Conservation (phyloP, 2,329 filamentous ascomycete genomes). For the Pestalotiopsis sp. region DNA sequence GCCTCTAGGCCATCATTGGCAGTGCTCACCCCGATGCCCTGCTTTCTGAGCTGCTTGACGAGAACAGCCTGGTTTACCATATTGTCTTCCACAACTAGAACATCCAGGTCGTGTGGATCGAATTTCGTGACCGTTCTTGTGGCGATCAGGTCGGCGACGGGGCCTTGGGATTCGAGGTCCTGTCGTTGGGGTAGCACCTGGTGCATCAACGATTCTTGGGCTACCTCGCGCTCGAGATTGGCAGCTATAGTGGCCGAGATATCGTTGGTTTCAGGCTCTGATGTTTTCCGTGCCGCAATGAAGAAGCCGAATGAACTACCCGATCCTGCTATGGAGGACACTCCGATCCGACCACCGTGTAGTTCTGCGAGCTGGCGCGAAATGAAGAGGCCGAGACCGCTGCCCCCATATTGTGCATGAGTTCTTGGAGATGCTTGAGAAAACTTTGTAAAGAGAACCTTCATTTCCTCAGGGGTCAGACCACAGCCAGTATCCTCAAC, state of each 20-base stretch:
- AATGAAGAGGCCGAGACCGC: conserved; percentile 66
- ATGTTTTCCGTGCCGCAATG: conserved; percentile 54
- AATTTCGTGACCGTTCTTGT: conserved; percentile 18
- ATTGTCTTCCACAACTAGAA: conserved; percentile 69
- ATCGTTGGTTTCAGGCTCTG: conserved; percentile 13
- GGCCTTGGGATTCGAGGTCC: conserved; percentile 21
- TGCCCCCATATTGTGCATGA: conserved; percentile 63
- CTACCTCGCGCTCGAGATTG: conserved; percentile 20
- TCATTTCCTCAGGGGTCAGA: conserved; percentile 62
- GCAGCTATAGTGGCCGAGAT: conserved; percentile 11
- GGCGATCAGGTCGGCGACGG: conserved; percentile 21
- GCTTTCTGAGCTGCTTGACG: conserved; percentile 63
- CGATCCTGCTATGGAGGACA: conserved; percentile 57
- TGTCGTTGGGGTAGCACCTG: conserved; percentile 26
- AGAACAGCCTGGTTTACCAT: conserved; percentile 69
- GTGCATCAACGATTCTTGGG: conserved; percentile 14
- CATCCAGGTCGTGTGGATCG: conserved; percentile 52
- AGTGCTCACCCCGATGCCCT: conserved; percentile 59
- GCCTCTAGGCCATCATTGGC: conserved; percentile 65
- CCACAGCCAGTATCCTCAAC: conserved; percentile 69
- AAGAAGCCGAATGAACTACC: conserved; percentile 68
- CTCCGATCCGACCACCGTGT: conserved; percentile 67
- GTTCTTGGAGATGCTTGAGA: conserved; percentile 58
- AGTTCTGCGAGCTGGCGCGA: conserved; percentile 64
- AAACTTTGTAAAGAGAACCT: conserved; percentile 67